These are phyloP conservation scores for Cyberlindnera saturnus DNA, from an alignment of 805 yeast genomes.

Conservation along the genomic window DNA sequence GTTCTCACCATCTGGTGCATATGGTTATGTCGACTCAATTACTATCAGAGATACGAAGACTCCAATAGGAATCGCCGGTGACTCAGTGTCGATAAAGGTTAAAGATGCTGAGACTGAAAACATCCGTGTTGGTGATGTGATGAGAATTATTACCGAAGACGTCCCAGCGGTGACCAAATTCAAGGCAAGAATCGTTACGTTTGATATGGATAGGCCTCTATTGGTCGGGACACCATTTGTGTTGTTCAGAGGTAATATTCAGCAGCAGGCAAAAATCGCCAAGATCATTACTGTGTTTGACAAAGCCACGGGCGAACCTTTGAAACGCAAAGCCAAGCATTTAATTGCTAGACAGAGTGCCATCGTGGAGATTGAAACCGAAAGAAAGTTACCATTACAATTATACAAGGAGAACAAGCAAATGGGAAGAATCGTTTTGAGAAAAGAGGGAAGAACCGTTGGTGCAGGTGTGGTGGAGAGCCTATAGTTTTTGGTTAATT, in stretches of 20 bases:
- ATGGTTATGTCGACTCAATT: constrained; percentile 86
- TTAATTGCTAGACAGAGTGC: constrained; percentile 97
- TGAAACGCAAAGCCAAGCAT: constrained; percentile 83
- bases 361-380: constrained; percentile 80
- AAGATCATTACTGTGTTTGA: constrained; percentile 78
- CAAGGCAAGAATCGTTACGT: constrained; percentile 77
- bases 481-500: no score
- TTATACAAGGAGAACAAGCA: constrained; percentile 93
- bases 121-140: constrained; percentile 88
- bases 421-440: constrained; percentile 95
- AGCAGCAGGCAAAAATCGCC: constrained; percentile 85
- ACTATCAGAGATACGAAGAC: constrained; percentile 84
- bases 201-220: constrained; percentile 91
- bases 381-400: constrained; percentile 88
- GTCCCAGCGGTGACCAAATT: constrained; percentile 77
- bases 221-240: constrained; percentile 90
- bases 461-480: constrained; percentile 98
- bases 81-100: constrained; percentile 86
- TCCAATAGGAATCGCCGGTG: constrained; percentile 82
- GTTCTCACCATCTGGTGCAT: constrained; percentile 87
- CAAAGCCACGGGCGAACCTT: constrained; percentile 82
- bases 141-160: constrained; percentile 87
- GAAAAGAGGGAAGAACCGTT: constrained; percentile 99
- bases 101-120: constrained; percentile 88
- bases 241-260: constrained; percentile 89